phyloP scores from a whole-genome alignment of 2,329 filamentous ascomycete species.

The Alternaria gaisen region DNA sequence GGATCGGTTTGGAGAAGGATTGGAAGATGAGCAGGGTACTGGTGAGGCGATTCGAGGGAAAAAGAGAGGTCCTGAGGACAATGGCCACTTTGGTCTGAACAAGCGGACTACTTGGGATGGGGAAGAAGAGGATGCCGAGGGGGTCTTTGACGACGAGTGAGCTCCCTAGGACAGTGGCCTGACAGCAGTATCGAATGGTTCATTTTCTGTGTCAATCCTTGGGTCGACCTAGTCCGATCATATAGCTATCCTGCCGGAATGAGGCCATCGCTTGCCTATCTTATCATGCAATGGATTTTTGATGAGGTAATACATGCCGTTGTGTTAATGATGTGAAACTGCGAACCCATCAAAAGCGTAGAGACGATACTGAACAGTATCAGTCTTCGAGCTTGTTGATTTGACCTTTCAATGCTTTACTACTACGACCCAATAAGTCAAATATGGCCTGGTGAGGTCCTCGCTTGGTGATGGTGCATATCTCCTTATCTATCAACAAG shows the following conservation, averaged over 20 bases:
- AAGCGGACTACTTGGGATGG: slow-evolving; percentile 2
- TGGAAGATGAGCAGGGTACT: not conserved
- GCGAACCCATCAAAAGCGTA: not conserved
- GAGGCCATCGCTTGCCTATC: not conserved
- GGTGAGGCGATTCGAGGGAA: not conserved
- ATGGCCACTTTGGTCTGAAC: not conserved
- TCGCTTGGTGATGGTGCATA: not conserved
- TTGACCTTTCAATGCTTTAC: not conserved
- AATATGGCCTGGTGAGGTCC: not conserved
- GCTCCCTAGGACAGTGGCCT: not conserved
- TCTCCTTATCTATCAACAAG: not conserved
- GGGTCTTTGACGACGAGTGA: slow-evolving; percentile 19
- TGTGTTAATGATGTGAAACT: not conserved
- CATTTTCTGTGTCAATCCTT: not conserved
- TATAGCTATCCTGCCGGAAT: not conserved
- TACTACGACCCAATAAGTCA: not conserved
- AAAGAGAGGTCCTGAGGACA: not conserved
- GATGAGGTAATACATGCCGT: not conserved
- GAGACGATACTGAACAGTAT: not conserved
- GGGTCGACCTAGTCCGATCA: not conserved
- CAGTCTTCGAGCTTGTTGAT: not conserved
- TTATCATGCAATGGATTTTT: not conserved
- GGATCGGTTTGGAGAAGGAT: not conserved
- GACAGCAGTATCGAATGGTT: not conserved
- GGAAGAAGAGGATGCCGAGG: slow-evolving; percentile 14